phyloP scores from a whole-genome alignment of 805 yeast genomes.

The Wickerhamiella siamensis region DNA sequence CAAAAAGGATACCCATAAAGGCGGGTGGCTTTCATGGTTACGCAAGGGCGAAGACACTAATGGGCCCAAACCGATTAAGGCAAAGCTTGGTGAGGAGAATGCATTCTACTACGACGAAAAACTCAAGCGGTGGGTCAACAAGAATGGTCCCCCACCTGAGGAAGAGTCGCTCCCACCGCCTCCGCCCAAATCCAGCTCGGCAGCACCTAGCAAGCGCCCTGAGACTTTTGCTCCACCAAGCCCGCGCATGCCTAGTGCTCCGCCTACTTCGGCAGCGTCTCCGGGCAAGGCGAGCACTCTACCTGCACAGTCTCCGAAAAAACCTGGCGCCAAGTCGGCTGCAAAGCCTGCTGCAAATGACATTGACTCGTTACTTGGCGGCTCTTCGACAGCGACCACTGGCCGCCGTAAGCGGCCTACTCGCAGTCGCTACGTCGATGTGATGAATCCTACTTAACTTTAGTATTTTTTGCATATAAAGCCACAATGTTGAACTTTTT shows the following conservation, averaged over 20 bases:
- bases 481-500: too few species aligned
- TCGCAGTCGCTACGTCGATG: conserved; percentile 49
- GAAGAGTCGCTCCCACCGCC: conserved; percentile 54
- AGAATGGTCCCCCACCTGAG: conserved; percentile 34
- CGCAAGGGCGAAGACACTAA: conserved; percentile 33
- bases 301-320: conserved; percentile 1
- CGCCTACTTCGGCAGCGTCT: neutral
- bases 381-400: conserved; percentile 24
- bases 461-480: too few species aligned
- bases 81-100: conserved; percentile 71
- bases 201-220: conserved; percentile 18
- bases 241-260: neutral
- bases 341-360: conserved; percentile 22
- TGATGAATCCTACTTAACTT: conserved; percentile 31
- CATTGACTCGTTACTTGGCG: conserved; percentile 33
- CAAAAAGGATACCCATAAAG: conserved; percentile 18
- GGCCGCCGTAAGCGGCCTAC: conserved; percentile 37
- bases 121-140: conserved; percentile 74
- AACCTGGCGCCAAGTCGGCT: conserved; percentile 9
- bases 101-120: conserved; percentile 70
- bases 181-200: conserved; percentile 33
- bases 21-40: conserved; percentile 46
- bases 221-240: conserved; percentile 23
- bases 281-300: neutral
- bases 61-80: conserved; percentile 61